phyloP scores from a whole-genome alignment of 306 rosid species.

The Vigna radiata region DNA sequence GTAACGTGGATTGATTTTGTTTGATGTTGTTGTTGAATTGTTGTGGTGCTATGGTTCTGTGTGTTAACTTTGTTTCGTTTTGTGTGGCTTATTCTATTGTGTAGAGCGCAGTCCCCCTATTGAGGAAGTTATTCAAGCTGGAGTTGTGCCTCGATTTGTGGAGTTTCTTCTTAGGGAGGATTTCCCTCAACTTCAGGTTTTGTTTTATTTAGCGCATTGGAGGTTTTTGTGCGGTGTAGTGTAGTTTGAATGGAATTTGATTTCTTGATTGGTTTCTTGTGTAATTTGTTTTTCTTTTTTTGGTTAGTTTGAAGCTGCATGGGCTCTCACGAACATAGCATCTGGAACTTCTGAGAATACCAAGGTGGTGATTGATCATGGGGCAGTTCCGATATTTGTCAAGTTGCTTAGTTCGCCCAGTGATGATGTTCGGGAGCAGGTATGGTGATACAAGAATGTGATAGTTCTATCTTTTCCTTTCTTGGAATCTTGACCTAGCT shows the following conservation, averaged over 20 bases:
- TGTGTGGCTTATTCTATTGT: background rate
- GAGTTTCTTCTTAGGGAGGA: constrained; percentile 87
- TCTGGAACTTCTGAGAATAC: constrained; percentile 95
- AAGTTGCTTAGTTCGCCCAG: constrained; percentile 88
- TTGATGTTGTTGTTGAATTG: background rate
- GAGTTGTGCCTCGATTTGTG: constrained; percentile 90
- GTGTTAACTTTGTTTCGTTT: background rate
- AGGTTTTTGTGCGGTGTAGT: background rate
- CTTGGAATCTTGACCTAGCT: background rate
- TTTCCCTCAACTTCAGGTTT: constrained; percentile 91
- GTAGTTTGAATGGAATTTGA: background rate
- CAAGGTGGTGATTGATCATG: constrained; percentile 89
- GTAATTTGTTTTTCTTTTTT: constrained; percentile 16
- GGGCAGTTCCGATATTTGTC: constrained; percentile 91
- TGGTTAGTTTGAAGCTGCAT: constrained; percentile 89
- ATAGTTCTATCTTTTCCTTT: background rate
- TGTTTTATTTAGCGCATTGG: background rate
- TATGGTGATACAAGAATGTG: constrained; percentile 35
- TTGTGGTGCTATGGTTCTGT: background rate
- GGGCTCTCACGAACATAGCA: constrained; percentile 97
- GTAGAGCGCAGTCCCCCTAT: constrained; percentile 91
- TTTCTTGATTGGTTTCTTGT: constrained; percentile 25
- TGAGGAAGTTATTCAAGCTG: constrained; percentile 92
- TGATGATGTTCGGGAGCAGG: constrained; percentile 98
- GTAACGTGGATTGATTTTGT: constrained; percentile 42